These are phyloP conservation scores for Pyrenochaeta sp. DNA, from an alignment of 2,329 filamentous ascomycete genomes.

Conservation along the genomic window DNA sequence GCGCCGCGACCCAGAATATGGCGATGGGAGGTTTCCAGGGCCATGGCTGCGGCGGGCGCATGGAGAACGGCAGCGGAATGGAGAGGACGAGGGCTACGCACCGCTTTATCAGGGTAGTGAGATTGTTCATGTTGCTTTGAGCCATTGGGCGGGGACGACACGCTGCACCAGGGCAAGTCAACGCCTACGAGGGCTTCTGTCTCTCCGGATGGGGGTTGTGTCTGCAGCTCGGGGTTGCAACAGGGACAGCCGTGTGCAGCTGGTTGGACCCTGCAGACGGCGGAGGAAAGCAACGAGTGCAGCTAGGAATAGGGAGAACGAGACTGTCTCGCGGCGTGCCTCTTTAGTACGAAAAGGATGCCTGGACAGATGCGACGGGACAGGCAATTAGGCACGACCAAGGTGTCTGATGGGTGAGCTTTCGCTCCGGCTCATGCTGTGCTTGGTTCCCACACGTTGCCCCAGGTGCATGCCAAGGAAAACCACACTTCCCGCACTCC, in stretches of 20 bases:
- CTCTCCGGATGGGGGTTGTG: slow-evolving; percentile 15
- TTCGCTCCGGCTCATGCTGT: slow-evolving; percentile 6
- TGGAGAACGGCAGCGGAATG: not conserved
- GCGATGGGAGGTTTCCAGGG: slow-evolving; percentile 14
- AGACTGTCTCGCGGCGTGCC: no score
- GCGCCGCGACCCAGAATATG: slow-evolving; percentile 23
- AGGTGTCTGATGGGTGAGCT: slow-evolving; percentile 7
- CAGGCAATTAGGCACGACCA: slow-evolving; percentile 10
- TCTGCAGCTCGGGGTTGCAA: slow-evolving; percentile 36
- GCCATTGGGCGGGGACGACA: slow-evolving; percentile 64
- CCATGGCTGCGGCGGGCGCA: slow-evolving; percentile 6
- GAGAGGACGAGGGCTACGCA: slow-evolving; percentile 56
- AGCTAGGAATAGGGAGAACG: no score
- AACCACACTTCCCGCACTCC: not conserved
- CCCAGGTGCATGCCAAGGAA: slow-evolving; percentile 26
- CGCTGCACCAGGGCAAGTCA: slow-evolving; percentile 29
- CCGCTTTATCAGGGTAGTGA: slow-evolving; percentile 98
- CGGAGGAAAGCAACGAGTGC: no score
- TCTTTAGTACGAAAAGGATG: no score
- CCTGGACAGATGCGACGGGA: no score
- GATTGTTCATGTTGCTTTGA: slow-evolving; percentile 88
- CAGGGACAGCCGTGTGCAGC: slow-evolving; percentile 35
- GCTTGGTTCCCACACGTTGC: slow-evolving; percentile 19
- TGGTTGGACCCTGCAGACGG: slow-evolving; percentile 15
- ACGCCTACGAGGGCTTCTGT: slow-evolving; percentile 19